Conservation (phyloP, 768 basidiomycete species). For the Hypholoma fasciculare region DNA sequence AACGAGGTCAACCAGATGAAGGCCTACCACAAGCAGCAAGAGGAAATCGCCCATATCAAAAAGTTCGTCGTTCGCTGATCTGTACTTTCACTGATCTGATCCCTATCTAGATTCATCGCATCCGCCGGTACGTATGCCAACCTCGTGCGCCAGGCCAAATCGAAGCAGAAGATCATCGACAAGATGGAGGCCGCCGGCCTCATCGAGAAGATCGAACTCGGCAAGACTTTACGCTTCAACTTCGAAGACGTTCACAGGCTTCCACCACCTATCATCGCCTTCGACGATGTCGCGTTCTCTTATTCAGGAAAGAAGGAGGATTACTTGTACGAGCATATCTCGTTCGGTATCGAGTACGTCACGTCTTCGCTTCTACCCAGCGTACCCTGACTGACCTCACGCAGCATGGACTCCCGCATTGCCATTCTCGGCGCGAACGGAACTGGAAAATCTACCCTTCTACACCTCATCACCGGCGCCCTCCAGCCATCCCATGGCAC, state of each 20-base stretch:
- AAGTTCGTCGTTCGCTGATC: slow-evolving; percentile 53
- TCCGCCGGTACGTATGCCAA: slow-evolving; percentile 99
- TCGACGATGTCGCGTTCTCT: slow-evolving; percentile 91
- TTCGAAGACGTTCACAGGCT: slow-evolving; percentile 94
- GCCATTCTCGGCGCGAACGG: slow-evolving; percentile 98
- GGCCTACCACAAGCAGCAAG: slow-evolving; percentile 97
- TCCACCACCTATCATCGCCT: slow-evolving; percentile 96
- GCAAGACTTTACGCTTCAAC: slow-evolving; percentile 83
- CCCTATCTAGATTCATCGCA: slow-evolving; percentile 78
- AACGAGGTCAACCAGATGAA: slow-evolving; percentile 99
- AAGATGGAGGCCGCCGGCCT: slow-evolving; percentile 99
- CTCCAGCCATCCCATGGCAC: slow-evolving; percentile 85
- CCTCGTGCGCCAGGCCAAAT: slow-evolving; percentile 97
- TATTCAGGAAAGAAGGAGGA: slow-evolving; percentile 91
- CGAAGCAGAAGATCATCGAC: slow-evolving; percentile 99
- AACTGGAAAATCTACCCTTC: slow-evolving; percentile 66
- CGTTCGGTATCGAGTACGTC: slow-evolving; percentile 94
- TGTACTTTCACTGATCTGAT: not conserved
- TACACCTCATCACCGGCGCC: slow-evolving; percentile 59
- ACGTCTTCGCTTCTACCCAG: slow-evolving; percentile 33
- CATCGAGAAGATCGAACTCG: slow-evolving; percentile 84
- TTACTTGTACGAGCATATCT: slow-evolving; percentile 83
- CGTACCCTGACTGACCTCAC: slow-evolving; percentile 5
- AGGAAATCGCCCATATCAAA: slow-evolving; percentile 98
- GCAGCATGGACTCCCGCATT: slow-evolving; percentile 91